phyloP scores from a whole-genome alignment of 2,329 filamentous ascomycete species.

The Fusarium avenaceum region DNA sequence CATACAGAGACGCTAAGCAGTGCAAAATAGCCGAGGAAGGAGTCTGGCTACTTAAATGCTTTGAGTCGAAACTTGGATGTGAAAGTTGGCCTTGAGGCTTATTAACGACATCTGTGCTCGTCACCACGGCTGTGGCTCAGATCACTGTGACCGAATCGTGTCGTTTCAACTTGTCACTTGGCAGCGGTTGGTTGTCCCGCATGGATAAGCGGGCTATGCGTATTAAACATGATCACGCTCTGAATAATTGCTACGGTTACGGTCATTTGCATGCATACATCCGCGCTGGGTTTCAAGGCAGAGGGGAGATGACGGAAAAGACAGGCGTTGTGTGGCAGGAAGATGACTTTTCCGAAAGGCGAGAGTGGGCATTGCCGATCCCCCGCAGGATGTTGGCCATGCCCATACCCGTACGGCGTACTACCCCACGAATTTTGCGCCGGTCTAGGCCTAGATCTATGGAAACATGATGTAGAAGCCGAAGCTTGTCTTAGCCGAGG shows the following conservation, averaged over 20 bases:
- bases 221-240: neutral
- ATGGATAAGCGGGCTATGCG: slow-evolving; percentile 2
- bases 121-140: neutral
- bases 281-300: neutral
- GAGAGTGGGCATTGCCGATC: slow-evolving; percentile 13
- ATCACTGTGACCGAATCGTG: too few species aligned
- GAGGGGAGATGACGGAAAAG: slow-evolving; percentile 13
- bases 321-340: neutral
- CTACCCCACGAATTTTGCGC: too few species aligned
- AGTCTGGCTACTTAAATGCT: slow-evolving; percentile 39
- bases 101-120: neutral
- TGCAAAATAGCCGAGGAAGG: neutral
- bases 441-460: too few species aligned
- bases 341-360: slow-evolving; percentile 20
- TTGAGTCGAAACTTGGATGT: neutral
- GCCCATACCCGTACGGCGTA: neutral
- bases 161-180: slow-evolving; percentile 4
- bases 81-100: neutral
- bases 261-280: neutral
- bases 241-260: slow-evolving; percentile 3
- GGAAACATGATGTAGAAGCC: too few species aligned
- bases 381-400: slow-evolving; percentile 11
- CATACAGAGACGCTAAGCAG: neutral
- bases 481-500: too few species aligned
- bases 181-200: neutral